These are phyloP conservation scores for Backusella parvicylindrica DNA, from an alignment of 192 early-diverging fungal species.

Conservation along the genomic window DNA sequence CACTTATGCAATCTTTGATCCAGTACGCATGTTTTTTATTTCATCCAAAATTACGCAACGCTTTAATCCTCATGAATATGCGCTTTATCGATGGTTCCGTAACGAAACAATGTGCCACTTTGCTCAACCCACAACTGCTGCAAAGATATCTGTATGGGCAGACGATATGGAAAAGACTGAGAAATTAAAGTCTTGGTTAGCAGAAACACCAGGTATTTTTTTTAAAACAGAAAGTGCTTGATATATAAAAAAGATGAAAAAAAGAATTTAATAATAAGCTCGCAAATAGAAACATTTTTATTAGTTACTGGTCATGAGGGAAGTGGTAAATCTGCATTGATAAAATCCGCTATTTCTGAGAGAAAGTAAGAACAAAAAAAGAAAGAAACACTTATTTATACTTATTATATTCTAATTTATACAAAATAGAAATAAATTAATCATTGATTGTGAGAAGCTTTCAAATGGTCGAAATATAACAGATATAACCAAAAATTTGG, in stretches of 20 bases:
- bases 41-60: constrained; percentile 79
- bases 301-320: constrained; percentile 85
- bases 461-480: constrained; percentile 67
- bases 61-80: constrained; percentile 68
- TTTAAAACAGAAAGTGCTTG: neutral
- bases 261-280: neutral
- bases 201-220: constrained; percentile 46
- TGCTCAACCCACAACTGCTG: neutral
- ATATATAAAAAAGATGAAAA: too few relatives aligned
- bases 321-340: constrained; percentile 73
- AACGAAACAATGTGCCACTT: constrained; percentile 40
- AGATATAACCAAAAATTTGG: constrained; percentile 71
- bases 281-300: constrained; percentile 67
- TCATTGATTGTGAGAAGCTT: constrained; percentile 79
- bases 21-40: constrained; percentile 86
- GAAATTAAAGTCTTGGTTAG: constrained; percentile 54
- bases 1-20: constrained; percentile 87
- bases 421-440: constrained; percentile 57
- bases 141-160: constrained; percentile 47
- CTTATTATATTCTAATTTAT: neutral
- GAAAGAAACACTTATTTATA: neutral
- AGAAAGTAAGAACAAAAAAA: constrained; percentile 47
- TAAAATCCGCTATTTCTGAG: constrained; percentile 63
- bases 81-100: constrained; percentile 55
- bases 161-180: constrained; percentile 56